Evolutionary conservation across 805 yeast genomes (phyloP), one percentile per base, ranked within the genome.

Genomic region (Zygoascus flipseniorum): DNA sequence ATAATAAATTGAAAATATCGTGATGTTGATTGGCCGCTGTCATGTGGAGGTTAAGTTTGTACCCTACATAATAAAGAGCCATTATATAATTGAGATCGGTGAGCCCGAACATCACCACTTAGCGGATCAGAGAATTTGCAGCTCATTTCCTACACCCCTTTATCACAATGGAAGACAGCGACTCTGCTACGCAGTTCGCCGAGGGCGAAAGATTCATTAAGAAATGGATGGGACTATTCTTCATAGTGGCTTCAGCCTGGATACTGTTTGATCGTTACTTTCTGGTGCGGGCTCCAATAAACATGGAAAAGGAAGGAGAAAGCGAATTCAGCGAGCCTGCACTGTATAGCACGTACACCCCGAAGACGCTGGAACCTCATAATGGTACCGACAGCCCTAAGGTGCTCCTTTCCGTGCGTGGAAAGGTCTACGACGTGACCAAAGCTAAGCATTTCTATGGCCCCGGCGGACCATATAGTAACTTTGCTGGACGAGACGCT

Each of bases 401-500:
- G 62, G 88, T 92, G n/a, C 85, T 83, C 63, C 79, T 92, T 57
- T 93, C 88, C 0, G 88, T 92, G n/a, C 80, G 77, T 60, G 95
- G 96, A 0, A 83, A 76, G 26, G 96, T 92, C 2, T 92, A 78
- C 63, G 97, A 92, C 64, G 95, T 89, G 19, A 73, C 87, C 5
- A 73, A 75, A 10, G 95, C 95, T 0, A 79, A 90, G 58, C 78
- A 79, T 47, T 90, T 92, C 66, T 92, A 92, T 68, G 98, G 98
- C 0, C 98, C 98, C 6, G 87, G 92, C 31, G 97, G 97, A 0
- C 96, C 97, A 0, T 92, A 92, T 70, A 82, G 86, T 44, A 88
- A 86, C 65, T 92, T 92, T 75, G 97, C 97, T 0, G 98, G 98
- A 1, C 85, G 87, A 60, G 98, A 92, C 70, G 97, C 97, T 2